Base-by-base conservation (phyloP, 2,329 filamentous ascomycete species). In the Elsinoe perseae region DNA sequence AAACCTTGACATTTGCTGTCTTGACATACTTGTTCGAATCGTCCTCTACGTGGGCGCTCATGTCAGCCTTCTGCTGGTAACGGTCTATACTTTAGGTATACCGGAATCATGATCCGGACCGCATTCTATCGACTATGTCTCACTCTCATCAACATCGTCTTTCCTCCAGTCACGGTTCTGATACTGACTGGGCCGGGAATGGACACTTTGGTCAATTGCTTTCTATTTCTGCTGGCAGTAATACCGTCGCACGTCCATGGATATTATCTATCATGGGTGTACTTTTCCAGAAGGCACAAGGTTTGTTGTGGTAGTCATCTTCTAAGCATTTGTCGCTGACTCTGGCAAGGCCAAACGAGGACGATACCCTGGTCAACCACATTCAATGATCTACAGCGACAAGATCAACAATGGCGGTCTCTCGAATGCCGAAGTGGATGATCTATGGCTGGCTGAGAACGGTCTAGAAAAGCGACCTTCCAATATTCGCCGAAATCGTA, bases 201-300 rank as follows among this genome's bases (percentile, higher is more conserved):
- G 55, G 71, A 73, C 58, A 65, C 64, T 27, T 54, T 69, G 40
- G 58, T 73, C 36, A 73, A 73, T 59, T 69, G 69, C 63, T 43
- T 67, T 34, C 64, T 73, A 32, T 73, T 73, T 61, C 50, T 73
- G 30, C 65, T 69, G n/a, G 71, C 69, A 6, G 65, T 73, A 20
- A 66, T 74, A 6, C 72, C 71, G 2, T 66, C 64, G 3, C 70
- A 74, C 56, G 61, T 73, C 3, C 72, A 74, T 57, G 71, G 68
- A 38, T 73, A 74, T 61, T 73, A 73, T 60, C 66, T 74, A 52
- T 67, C 63, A 27, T 67, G 67, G 57, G 68, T 66, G 0, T 74
- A 72, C 59, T 73, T 72, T 60, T 66, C 68, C 40, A 64, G 72
- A 28, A 64, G 68, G 44, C 62, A 63, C 3, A 71, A 69, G 61